Evolutionary conservation across 805 yeast species (phyloP).

Genomic region (Pichia exigua): DNA sequence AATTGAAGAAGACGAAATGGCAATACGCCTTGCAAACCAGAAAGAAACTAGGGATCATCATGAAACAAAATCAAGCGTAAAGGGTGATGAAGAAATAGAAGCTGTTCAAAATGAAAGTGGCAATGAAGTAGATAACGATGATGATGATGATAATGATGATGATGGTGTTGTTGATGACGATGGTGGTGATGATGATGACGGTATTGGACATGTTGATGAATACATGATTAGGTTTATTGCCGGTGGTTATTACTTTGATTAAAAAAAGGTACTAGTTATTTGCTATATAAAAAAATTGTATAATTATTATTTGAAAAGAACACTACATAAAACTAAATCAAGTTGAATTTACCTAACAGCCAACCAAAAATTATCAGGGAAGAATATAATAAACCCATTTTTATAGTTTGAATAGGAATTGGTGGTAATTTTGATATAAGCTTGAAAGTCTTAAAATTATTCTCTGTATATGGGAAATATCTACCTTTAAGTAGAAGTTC

Average conservation of each 20-base stretch:
- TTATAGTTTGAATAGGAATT: slow-evolving; percentile 7
- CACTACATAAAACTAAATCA: background rate
- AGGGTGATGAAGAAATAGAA: slow-evolving; percentile 4
- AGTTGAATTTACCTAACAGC: slow-evolving; percentile 6
- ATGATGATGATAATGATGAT: slow-evolving; percentile 38
- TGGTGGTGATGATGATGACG: slow-evolving; percentile 36
- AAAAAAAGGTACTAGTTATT: background rate
- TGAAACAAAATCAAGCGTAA: background rate
- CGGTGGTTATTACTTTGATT: slow-evolving; percentile 58
- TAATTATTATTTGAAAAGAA: background rate
- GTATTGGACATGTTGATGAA: slow-evolving; percentile 83
- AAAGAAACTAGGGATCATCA: background rate
- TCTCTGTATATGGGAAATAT: slow-evolving; percentile 51
- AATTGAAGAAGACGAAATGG: slow-evolving; percentile 17
- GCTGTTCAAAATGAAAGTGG: background rate
- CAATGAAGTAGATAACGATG: slow-evolving; percentile 21
- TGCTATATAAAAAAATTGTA: background rate
- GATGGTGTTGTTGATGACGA: slow-evolving; percentile 34
- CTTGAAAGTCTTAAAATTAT: slow-evolving; percentile 19
- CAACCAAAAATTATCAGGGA: slow-evolving; percentile 8
- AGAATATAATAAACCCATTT: background rate
- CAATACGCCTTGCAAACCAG: background rate
- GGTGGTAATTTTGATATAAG: slow-evolving; percentile 11
- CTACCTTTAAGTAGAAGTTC: slow-evolving; percentile 51
- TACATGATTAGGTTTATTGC: slow-evolving; percentile 91